A percentile compares a stretch with the other conserved stretches of the same genome.
Evolutionary conservation across 441 rosid genomes (phyloP).

Genomic region (Eugenia klotzschiana): DNA sequence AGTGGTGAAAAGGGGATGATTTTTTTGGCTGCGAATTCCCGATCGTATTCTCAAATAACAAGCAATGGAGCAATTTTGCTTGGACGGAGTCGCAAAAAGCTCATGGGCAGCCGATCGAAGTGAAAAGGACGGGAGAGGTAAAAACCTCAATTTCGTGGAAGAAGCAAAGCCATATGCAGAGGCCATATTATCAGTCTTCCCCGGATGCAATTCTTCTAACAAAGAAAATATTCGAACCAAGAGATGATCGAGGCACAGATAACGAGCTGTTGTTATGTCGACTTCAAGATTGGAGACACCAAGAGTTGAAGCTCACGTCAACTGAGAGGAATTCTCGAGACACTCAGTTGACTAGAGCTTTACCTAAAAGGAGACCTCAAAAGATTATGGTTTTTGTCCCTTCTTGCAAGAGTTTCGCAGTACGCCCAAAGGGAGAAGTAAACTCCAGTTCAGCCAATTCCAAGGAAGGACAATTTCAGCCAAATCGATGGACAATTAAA

Average conservation of each 20-base stretch:
- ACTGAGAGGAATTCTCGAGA: background rate
- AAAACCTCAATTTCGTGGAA: constrained; percentile 21
- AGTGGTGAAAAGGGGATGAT: constrained; percentile 8
- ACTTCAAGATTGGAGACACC: background rate
- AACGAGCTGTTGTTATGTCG: background rate
- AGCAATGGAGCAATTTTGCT: background rate
- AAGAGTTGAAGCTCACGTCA: background rate
- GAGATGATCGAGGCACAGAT: background rate
- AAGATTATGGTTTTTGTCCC: background rate
- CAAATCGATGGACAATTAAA: background rate
- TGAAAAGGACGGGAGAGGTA: constrained; percentile 11
- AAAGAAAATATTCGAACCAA: background rate
- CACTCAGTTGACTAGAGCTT: background rate
- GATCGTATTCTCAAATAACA: constrained; percentile 6
- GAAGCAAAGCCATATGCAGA: constrained; percentile 21
- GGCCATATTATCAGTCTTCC: constrained; percentile 21
- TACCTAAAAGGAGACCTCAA: background rate
- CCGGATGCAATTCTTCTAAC: background rate
- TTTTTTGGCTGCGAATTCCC: constrained; percentile 18
- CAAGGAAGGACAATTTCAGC: background rate
- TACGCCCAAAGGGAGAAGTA: background rate
- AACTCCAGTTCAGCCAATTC: background rate
- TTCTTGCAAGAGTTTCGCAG: background rate
- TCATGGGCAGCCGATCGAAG: constrained; percentile 1
- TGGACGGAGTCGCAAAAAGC: constrained; percentile 6